phyloP scores from a whole-genome alignment of 768 basidiomycete genomes.

The Leccinellum luteum region DNA sequence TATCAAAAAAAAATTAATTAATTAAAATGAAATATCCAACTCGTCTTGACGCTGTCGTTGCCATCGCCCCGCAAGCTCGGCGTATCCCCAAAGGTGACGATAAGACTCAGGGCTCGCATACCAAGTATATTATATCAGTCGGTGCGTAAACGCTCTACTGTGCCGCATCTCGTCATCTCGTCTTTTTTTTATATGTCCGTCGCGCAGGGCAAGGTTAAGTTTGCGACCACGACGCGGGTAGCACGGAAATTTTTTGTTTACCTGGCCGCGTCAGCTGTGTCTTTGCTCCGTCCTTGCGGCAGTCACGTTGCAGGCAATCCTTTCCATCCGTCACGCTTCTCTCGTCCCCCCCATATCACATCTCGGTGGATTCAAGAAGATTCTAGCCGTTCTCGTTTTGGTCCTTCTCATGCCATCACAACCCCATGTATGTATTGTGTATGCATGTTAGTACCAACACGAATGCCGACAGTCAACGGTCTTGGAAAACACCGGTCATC shows the following conservation, averaged over 20 bases:
- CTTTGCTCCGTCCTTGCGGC: conserved; percentile 36
- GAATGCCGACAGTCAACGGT: background rate
- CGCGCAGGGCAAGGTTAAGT: conserved; percentile 30
- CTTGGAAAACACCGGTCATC: conserved; percentile 18
- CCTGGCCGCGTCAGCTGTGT: conserved; percentile 20
- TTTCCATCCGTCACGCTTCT: conserved; percentile 17
- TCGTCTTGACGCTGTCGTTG: background rate
- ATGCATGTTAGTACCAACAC: background rate
- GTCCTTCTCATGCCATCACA: conserved; percentile 9
- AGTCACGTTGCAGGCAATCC: conserved; percentile 27
- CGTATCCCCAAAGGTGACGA: background rate
- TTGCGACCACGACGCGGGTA: conserved; percentile 23
- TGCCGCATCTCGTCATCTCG: conserved; percentile 12
- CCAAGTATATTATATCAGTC: conserved; percentile 5
- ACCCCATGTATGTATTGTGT: background rate
- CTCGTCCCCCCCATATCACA: conserved; percentile 6
- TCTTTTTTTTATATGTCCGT: conserved; percentile 5
- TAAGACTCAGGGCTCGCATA: conserved; percentile 12
- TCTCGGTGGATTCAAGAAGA: conserved; percentile 12
- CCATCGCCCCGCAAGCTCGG: conserved; percentile 5
- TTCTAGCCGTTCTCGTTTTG: conserved; percentile 13
- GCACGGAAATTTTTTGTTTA: conserved; percentile 31
- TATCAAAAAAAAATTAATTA: conserved; percentile 7
- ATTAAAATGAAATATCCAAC: conserved; percentile 9
- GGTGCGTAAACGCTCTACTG: conserved; percentile 16